Evolutionary conservation across 139 green algal genomes (phyloP).

Genomic region (Deuterostichococcus epilithicus): DNA sequence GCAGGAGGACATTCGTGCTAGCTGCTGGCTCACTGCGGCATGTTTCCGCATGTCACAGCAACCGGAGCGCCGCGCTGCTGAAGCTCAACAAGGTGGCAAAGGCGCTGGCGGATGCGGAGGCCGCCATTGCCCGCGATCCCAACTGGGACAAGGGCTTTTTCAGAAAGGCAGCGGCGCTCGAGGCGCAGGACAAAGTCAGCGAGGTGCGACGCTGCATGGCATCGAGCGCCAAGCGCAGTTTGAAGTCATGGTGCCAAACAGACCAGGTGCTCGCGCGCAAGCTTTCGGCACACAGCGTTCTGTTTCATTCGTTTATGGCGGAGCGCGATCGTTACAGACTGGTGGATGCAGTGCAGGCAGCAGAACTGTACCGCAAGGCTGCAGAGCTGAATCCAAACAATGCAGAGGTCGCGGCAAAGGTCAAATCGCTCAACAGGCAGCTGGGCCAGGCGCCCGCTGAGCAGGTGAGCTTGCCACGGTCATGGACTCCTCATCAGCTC

Average conservation of each 20-base stretch:
- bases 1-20: background rate
- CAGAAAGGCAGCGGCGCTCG: conserved; percentile 34
- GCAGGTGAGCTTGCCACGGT: no score
- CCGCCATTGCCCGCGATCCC: conserved; percentile 67
- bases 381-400: conserved; percentile 14
- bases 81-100: conserved; percentile 89
- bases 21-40: background rate
- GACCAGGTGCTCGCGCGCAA: conserved; percentile 7
- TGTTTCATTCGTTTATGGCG: no score
- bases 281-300: background rate
- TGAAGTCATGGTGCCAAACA: background rate
- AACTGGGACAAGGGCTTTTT: conserved; percentile 85
- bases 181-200: conserved; percentile 13
- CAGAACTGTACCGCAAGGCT: conserved; percentile 31
- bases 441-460: background rate
- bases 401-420: conserved; percentile 10
- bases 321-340: no score
- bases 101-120: conserved; percentile 80
- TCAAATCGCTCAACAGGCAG: background rate
- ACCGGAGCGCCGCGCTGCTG: conserved; percentile 80
- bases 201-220: conserved; percentile 24
- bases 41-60: conserved; percentile 60
- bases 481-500: no score
- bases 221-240: background rate
- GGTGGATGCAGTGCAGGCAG: conserved; percentile 27